Base-by-base conservation (phyloP, 805 yeast species). In the Metschnikowia chrysomelidarum region DNA sequence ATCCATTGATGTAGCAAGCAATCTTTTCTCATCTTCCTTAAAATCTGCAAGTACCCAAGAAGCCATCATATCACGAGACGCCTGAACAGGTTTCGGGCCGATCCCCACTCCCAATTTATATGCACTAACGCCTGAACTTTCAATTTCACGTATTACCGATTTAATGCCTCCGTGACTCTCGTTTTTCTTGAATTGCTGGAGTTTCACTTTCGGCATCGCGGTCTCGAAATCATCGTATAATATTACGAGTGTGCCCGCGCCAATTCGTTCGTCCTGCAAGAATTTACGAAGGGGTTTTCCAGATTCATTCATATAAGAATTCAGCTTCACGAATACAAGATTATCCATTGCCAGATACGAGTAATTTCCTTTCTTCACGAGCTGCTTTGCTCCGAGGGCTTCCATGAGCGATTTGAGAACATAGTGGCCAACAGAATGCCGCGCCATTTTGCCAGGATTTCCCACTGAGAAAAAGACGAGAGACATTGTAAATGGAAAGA, bases 391-490 rank as follows among this genome's bases (percentile, higher is more conserved):
- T 3, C 51, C 57, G 30, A 51, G 54, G 14, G 50, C 50, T 0
- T 49, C 46, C 34, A 59, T 47, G 18, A 64, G 36, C 14, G 49
- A 38, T 30, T 56, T 51, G 12, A 65, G 49, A 29, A 53, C 58
- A 32, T 53, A 50, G 39, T 66, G 71, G 5, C 73, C 73, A 3
- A 56, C 53, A 2, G 71, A 64, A 37, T 67, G 73, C n/a, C 73
- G 47, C 22, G 51, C 60, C 17, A 55, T 47, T 7, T 61, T 56
- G 1, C 71, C 71, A 3, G 71, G 71, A 41, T 67, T 67, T 3
- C 73, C 71, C 18, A 67, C 50, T 9, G 71, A 54, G 31, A 56
- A 53, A 19, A 57, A 37, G 2, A 56, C 51, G 12, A n/a, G n/a
- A n/a, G n/a, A n/a, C n/a, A n/a, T 47, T 32, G 14, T 20, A n/a